Base-by-base conservation (phyloP, 2,329 filamentous ascomycete genomes). In the Penicillium decumbens region DNA sequence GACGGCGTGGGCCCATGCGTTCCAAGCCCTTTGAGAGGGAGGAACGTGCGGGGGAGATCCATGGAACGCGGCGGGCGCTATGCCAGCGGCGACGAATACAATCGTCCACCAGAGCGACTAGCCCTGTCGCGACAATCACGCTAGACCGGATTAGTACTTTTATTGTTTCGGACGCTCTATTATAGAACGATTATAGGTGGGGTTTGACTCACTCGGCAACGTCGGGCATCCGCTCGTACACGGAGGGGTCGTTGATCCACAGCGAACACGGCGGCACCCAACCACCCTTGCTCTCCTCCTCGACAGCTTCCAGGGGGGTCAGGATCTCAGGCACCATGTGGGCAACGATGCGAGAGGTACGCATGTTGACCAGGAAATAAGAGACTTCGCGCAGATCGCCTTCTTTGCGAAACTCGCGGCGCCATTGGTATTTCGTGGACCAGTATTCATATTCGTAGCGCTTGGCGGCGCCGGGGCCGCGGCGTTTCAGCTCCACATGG, bases 391-490 rank as follows among this genome's bases (percentile, higher is more conserved):
- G 77, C 47, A 79, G 73, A 32, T 75, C 77, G 38, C 84, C 80
- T 56, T 88, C 82, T 69, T 83, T 84, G 66, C 86, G 83, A 39
- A 80, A 74, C 42, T 85, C 79, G 32, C 89, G 83, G 68, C 84
- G 88, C 93, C 93, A 97, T 45, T 81, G 76, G 70, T 97, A 97
- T 47, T 77, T 80, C 60, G 85, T 80, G 24, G 89, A 89, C 93
- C 93, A 97, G 77, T 95, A 95, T 65, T 92, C 87, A 63, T 95
- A 96, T 47, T 90, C 88, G 68, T 96, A 97, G 54, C 83, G 81
- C 72, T 90, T 92, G 55, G 78, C 78, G 39, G 78, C 75, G 58
- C 82, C 84, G 43, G 79, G 75, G 6, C 86, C 86, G 23, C 81
- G 78, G 37, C 88, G 82, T 58, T 81, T 83, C 43, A 98, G 74